Evolutionary conservation across 805 yeast genomes (phyloP).

Genomic region (Wickerhamiella bombiphila): DNA sequence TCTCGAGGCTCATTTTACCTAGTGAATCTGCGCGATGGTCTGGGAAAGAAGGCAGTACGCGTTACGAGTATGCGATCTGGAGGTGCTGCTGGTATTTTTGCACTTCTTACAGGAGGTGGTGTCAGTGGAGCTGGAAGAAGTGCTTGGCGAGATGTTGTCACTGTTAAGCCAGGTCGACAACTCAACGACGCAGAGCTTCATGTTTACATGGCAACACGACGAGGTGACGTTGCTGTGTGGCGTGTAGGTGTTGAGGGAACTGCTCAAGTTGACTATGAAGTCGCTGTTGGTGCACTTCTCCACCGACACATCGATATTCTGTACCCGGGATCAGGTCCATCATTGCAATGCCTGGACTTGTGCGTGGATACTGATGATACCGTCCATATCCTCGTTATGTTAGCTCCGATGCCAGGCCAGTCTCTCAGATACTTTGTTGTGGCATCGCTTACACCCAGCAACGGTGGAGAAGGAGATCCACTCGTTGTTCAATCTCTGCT

Average conservation of each 20-base stretch:
- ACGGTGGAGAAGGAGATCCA: not conserved
- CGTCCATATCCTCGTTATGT: conserved; percentile 37
- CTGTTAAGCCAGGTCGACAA: conserved; percentile 42
- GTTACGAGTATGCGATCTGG: conserved; percentile 16
- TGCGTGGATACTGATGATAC: conserved; percentile 32
- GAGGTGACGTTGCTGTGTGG: conserved; percentile 37
- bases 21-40: conserved; percentile 47
- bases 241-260: conserved; percentile 33
- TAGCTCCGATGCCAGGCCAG: conserved; percentile 26
- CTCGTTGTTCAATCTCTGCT: conserved; percentile 50
- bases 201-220: conserved; percentile 28
- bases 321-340: conserved; percentile 37
- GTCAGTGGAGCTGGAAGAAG: not conserved
- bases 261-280: conserved; percentile 27
- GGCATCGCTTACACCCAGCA: conserved; percentile 29
- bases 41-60: conserved; percentile 39
- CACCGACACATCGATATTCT: conserved; percentile 30
- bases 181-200: conserved; percentile 35
- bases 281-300: conserved; percentile 26
- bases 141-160: conserved; percentile 32
- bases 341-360: conserved; percentile 48
- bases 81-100: conserved; percentile 5
- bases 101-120: conserved; percentile 7
- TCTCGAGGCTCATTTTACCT: conserved; percentile 51
- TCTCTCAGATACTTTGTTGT: conserved; percentile 39